Evolutionary conservation across 495 filamentous ascomycete genomes (phyloP), one percentile per base, ranked within the genome.

Genomic region (Penicillium verhagenii): DNA sequence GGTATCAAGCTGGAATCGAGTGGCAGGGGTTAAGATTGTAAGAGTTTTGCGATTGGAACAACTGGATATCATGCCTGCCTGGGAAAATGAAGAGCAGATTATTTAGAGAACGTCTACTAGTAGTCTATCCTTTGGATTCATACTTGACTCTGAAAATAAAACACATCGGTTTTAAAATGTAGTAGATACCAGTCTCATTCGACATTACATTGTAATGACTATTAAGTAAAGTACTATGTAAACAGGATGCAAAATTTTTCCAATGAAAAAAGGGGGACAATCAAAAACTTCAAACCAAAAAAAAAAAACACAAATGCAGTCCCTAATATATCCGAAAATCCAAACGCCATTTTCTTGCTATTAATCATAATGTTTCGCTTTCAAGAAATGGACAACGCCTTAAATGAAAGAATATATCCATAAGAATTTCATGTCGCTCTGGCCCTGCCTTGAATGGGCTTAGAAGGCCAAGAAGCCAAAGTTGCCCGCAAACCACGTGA

Each of bases 401-500:
- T 28, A 25, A 42, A 31, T 52, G 19, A 25, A 52, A 25, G 20
- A 59, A 53, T 57, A 66, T 66, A 52, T 66, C 58, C 55, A 61
- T 57, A 50, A 61, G 47, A 62, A 57, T 43, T 42, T 52, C 49
- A 50, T 25, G 51, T 47, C 18, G 21, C 14, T 8, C n/a, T 47
- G 13, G 11, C 29, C 10, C 19, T 4, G 10, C 10, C 35, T 19
- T 14, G n/a, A 31, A 26, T 20, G 37, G 23, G 23, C 9, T 63
- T 37, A 67, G 21, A 60, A 64, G 9, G 67, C 80, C 58, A 86
- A 78, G 45, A 86, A 70, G 24, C 82, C 88, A 49, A 86, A 77
- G 10, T 81, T 88, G 38, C 81, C 80, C 39, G 90, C 86, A 60
- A 96, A 97, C 88, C 91, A 96, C 47, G 89, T 89, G 67, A 96